These are phyloP conservation scores for Paraphaeosphaeria minitans DNA, from an alignment of 2,329 filamentous ascomycete species.

Conservation along the genomic window DNA sequence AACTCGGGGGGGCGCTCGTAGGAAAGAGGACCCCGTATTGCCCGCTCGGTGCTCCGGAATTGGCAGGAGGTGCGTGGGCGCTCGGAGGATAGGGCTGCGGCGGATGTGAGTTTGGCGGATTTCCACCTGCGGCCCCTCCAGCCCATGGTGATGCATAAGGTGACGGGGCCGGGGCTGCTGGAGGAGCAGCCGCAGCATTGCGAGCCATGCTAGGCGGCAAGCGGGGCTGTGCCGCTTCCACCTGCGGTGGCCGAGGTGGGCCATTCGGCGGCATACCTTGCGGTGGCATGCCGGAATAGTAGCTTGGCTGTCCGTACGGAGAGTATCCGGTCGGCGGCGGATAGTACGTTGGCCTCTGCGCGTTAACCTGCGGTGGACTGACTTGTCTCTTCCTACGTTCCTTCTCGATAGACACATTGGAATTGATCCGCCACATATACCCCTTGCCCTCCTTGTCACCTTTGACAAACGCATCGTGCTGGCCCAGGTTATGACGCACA, in stretches of 20 bases:
- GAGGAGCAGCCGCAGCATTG: conserved; percentile 31
- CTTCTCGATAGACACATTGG: conserved; percentile 64
- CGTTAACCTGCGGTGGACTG: conserved; percentile 49
- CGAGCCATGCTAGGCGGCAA: conserved; percentile 46
- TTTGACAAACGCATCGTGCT: conserved; percentile 64
- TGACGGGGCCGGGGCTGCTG: conserved; percentile 34
- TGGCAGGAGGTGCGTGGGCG: conserved; percentile 32
- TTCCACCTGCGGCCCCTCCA: conserved; percentile 36
- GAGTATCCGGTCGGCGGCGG: conserved; percentile 38
- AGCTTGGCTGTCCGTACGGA: conserved; percentile 32
- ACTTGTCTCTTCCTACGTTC: conserved; percentile 58
- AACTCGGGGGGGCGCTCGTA: conserved; percentile 34
- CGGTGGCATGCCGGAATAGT: conserved; percentile 37
- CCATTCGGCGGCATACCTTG: conserved; percentile 39
- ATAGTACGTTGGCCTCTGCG: conserved; percentile 40
- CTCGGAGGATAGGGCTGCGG: conserved; percentile 39
- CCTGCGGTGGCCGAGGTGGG: conserved; percentile 35
- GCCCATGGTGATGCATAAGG: conserved; percentile 47
- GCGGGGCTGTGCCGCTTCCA: conserved; percentile 33
- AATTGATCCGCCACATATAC: conserved; percentile 66
- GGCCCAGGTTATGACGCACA: conserved; percentile 67
- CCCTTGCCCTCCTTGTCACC: conserved; percentile 67
- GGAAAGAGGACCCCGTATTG: conserved; percentile 45
- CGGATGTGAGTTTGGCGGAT: conserved; percentile 29
- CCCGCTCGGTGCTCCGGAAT: conserved; percentile 30